Evolutionary conservation across 495 filamentous ascomycete species (phyloP).

Genomic region (Annulohypoxylon bovei): DNA sequence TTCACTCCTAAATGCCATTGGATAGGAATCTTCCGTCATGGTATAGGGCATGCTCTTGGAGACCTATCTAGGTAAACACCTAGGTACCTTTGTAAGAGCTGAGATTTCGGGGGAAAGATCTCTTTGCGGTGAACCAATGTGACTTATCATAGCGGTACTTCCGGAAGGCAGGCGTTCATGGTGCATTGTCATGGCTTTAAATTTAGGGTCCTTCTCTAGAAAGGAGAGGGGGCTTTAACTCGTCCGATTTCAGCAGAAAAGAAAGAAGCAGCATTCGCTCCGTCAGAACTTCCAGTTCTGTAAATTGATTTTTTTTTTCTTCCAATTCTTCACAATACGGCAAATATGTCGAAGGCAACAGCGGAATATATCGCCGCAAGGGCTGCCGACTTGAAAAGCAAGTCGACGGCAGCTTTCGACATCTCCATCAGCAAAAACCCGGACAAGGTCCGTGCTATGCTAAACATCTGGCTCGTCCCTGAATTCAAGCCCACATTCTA

Average conservation of each 20-base stretch:
- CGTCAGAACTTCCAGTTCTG: not conserved
- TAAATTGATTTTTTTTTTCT: not conserved
- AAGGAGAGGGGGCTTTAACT: not conserved
- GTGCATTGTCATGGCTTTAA: not conserved
- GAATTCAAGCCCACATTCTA: slow-evolving; percentile 45
- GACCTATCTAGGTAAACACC: not conserved
- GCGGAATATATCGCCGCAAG: slow-evolving; percentile 21
- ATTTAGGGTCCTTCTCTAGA: not conserved
- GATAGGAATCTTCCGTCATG: not conserved
- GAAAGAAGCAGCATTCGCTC: not conserved
- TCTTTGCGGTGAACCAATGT: not conserved
- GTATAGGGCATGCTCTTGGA: not conserved
- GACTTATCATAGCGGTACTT: not conserved
- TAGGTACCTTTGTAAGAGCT: not conserved
- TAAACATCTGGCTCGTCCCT: slow-evolving; percentile 47
- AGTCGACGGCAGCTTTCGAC: slow-evolving; percentile 31
- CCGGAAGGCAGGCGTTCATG: not conserved
- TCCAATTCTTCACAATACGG: not conserved
- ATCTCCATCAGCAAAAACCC: slow-evolving; percentile 40
- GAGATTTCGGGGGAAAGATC: not conserved
- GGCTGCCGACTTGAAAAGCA: slow-evolving; percentile 31
- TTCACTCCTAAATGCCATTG: not conserved
- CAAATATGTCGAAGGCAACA: slow-evolving; percentile 25
- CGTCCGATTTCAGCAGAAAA: not conserved
- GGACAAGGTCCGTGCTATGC: slow-evolving; percentile 44